Evolutionary conservation across 2,329 filamentous ascomycete species (phyloP).

Genomic region (Septoria linicola): DNA sequence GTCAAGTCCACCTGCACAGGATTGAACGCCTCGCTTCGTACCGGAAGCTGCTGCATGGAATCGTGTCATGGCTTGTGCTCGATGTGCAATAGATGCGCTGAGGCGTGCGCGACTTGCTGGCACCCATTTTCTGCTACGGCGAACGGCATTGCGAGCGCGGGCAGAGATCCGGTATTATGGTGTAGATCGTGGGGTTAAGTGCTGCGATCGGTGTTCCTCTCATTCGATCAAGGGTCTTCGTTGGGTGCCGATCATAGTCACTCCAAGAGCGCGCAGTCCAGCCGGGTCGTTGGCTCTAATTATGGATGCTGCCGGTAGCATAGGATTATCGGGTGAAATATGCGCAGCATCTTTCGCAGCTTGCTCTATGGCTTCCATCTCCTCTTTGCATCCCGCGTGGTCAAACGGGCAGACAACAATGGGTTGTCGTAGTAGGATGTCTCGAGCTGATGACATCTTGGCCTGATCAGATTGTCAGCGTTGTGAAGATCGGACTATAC

Average conservation of each 20-base stretch:
- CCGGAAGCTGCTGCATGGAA: too few relatives aligned
- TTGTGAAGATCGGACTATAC: not conserved
- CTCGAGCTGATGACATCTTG: conserved; percentile 79
- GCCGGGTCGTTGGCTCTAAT: conserved; percentile 72
- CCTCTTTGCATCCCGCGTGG: conserved; percentile 92
- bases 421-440: conserved; percentile 84
- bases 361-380: conserved; percentile 98
- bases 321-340: conserved; percentile 85
- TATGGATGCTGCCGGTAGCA: conserved; percentile 83
- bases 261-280: conserved; percentile 59
- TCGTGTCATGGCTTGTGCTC: conserved; percentile 2
- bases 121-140: too few relatives aligned
- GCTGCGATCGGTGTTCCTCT: conserved; percentile 32
- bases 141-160: too few relatives aligned
- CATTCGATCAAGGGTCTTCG: conserved; percentile 67
- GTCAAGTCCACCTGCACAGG: conserved; percentile 4
- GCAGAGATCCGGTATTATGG: too few relatives aligned
- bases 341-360: conserved; percentile 88
- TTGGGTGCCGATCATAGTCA: conserved; percentile 61
- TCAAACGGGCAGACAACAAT: conserved; percentile 96
- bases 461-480: conserved; percentile 58
- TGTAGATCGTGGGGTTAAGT: not conserved
- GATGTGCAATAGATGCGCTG: not conserved
- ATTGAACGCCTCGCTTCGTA: conserved; percentile 3
- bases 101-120: too few relatives aligned